phyloP scores from a whole-genome alignment of 1,139 yeast species.

The Pichia sp. region DNA sequence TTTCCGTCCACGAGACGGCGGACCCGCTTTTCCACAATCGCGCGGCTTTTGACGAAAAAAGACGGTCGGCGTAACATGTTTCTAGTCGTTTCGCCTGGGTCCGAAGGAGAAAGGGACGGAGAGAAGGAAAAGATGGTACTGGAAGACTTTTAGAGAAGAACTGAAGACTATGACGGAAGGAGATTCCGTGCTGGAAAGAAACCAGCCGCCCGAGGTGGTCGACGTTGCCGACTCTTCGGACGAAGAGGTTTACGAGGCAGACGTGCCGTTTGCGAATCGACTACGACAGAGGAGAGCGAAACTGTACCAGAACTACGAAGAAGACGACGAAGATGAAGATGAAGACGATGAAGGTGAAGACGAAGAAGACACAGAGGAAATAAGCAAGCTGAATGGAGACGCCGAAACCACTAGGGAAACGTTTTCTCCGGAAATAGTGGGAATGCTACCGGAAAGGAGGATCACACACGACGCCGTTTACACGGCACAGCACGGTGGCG shows the following conservation, averaged over 20 bases:
- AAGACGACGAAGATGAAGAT: background rate
- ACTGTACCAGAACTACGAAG: background rate
- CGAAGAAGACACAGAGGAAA: background rate
- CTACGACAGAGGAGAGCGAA: background rate
- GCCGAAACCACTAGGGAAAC: background rate
- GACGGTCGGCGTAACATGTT: background rate
- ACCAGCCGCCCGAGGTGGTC: background rate
- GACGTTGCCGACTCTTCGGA: conserved; percentile 2
- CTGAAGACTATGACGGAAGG: too few relatives aligned
- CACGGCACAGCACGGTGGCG: background rate
- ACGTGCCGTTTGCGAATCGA: background rate
- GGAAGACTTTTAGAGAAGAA: too few relatives aligned
- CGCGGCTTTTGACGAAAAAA: background rate
- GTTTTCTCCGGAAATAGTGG: background rate
- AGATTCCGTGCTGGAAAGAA: background rate
- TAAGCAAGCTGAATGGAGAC: background rate
- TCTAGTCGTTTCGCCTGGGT: background rate
- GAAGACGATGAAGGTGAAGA: background rate
- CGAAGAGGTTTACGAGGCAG: conserved; percentile 8
- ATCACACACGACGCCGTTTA: background rate
- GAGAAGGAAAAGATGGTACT: background rate
- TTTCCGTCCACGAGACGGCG: background rate
- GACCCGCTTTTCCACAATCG: background rate
- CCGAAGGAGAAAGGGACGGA: background rate
- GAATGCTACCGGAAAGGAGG: background rate